phyloP scores from a whole-genome alignment of 2,329 filamentous ascomycete genomes.

The Calonectria montana region DNA sequence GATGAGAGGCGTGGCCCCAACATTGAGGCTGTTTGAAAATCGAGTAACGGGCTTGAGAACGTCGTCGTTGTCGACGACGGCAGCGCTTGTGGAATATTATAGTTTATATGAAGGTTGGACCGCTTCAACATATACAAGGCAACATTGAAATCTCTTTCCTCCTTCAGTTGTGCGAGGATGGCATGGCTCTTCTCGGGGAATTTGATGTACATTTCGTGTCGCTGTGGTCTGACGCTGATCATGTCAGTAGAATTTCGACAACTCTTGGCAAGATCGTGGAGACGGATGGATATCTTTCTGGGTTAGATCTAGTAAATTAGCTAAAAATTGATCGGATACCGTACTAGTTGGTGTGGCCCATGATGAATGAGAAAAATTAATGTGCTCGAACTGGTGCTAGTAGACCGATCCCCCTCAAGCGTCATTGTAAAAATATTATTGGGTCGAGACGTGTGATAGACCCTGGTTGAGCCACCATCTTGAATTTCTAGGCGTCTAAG shows the following conservation, averaged over 20 bases:
- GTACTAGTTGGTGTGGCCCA: conserved; percentile 41
- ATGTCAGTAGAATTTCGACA: conserved; percentile 24
- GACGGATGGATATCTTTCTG: conserved; percentile 44
- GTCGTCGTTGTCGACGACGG: background rate
- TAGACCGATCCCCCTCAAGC: conserved; percentile 40
- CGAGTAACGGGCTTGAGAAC: background rate
- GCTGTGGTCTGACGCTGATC: conserved; percentile 35
- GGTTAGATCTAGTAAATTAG: background rate
- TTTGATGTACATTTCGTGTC: conserved; percentile 39
- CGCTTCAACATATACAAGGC: conserved; percentile 47
- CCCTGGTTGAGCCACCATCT: conserved; percentile 30
- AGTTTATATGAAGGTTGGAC: conserved; percentile 43
- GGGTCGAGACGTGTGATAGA: conserved; percentile 36
- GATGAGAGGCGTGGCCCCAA: conserved; percentile 42
- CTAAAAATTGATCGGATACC: background rate
- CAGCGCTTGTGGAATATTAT: conserved; percentile 21
- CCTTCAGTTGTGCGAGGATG: conserved; percentile 43
- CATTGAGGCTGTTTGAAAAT: conserved; percentile 7
- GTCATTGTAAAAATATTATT: conserved; percentile 41
- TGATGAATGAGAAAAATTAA: conserved; percentile 44
- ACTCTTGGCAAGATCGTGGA: conserved; percentile 40
- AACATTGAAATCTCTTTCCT: conserved; percentile 48
- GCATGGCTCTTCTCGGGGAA: conserved; percentile 40
- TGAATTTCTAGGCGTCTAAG: conserved; percentile 46
- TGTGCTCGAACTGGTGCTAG: conserved; percentile 21